A percentile compares a stretch with the other conserved stretches of the same genome.
Evolutionary conservation across 1,284 basidiomycete species (phyloP).

Genomic region (Rhodotorula sp.): DNA sequence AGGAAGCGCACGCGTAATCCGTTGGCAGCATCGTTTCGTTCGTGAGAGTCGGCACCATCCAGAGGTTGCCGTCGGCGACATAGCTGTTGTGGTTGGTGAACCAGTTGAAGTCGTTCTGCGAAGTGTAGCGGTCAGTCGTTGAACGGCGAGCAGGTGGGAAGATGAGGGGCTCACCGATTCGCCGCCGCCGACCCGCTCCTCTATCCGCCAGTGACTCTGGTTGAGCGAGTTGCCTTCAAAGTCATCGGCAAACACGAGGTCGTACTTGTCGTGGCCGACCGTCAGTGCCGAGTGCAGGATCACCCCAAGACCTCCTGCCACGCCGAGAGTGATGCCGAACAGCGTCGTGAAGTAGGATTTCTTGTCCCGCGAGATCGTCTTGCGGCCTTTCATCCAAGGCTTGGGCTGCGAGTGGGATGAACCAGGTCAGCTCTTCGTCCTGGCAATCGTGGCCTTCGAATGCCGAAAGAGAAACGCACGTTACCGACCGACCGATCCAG

Average conservation of each 20-base stretch:
- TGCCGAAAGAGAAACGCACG: too few relatives aligned
- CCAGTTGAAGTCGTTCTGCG: conserved; percentile 27
- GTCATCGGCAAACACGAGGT: conserved; percentile 16
- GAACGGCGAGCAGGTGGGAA: too few relatives aligned
- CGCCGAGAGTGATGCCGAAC: conserved; percentile 19
- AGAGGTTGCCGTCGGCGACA: conserved; percentile 32
- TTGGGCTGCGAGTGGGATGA: conserved; percentile 5
- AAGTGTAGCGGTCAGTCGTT: too few relatives aligned
- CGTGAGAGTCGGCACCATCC: conserved; percentile 19
- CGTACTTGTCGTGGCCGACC: conserved; percentile 14
- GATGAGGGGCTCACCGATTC: conserved; percentile 8
- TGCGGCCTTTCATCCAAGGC: conserved; percentile 34
- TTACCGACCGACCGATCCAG: conserved; percentile 24
- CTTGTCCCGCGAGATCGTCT: conserved; percentile 28
- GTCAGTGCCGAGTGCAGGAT: conserved; percentile 12
- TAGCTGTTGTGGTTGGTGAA: conserved; percentile 28
- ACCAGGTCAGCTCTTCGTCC: not conserved
- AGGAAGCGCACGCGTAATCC: conserved; percentile 20
- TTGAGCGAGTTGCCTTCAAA: conserved; percentile 21
- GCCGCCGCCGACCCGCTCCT: conserved; percentile 25
- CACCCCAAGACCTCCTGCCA: conserved; percentile 3
- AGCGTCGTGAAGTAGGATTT: conserved; percentile 24
- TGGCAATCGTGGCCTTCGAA: too few relatives aligned
- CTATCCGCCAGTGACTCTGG: conserved; percentile 16
- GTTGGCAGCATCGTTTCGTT: conserved; percentile 24